Percentiles rank a stretch among this genome's conserved stretches.
phyloP scores from a whole-genome alignment of 2,329 filamentous ascomycete genomes.

The Exophiala mesophila region DNA sequence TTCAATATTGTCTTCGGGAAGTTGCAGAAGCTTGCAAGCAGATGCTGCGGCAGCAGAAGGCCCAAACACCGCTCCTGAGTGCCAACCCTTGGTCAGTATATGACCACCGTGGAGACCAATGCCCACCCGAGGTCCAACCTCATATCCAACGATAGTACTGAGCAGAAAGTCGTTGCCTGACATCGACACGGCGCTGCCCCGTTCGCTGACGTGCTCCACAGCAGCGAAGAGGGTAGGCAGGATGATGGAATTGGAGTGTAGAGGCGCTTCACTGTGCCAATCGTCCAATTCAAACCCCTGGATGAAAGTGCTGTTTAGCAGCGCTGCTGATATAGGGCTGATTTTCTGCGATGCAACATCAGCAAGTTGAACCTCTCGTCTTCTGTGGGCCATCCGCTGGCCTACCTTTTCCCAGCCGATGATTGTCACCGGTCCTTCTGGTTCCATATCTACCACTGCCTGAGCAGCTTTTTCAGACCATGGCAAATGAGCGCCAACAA shows the following conservation, averaged over 20 bases:
- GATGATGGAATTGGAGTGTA: slow-evolving; percentile 37
- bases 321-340: slow-evolving; percentile 35
- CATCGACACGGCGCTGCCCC: background rate
- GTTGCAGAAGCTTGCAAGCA: slow-evolving; percentile 31
- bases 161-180: slow-evolving; percentile 33
- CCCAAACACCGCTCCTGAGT: slow-evolving; percentile 39
- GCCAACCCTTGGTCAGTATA: slow-evolving; percentile 39
- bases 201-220: slow-evolving; percentile 12
- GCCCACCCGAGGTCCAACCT: slow-evolving; percentile 38
- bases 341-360: no score
- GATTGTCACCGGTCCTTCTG: slow-evolving; percentile 28
- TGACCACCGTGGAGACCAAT: slow-evolving; percentile 36
- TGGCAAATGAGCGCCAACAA: slow-evolving; percentile 39
- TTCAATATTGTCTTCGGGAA: slow-evolving; percentile 31
- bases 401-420: slow-evolving; percentile 25
- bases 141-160: slow-evolving; percentile 37
- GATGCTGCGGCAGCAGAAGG: slow-evolving; percentile 34
- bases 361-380: no score
- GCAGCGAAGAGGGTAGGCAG: slow-evolving; percentile 40
- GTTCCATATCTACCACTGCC: slow-evolving; percentile 32
- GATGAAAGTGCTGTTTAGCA: slow-evolving; percentile 42
- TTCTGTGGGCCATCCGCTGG: no score
- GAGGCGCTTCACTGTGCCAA: slow-evolving; percentile 38
- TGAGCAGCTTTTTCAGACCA: slow-evolving; percentile 38
- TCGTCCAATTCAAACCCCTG: slow-evolving; percentile 45